A percentile compares a stretch with the other conserved stretches of the same genome.
Evolutionary conservation across 345 rosid genomes (phyloP).

Genomic region (Eucalyptus fibrosa): DNA sequence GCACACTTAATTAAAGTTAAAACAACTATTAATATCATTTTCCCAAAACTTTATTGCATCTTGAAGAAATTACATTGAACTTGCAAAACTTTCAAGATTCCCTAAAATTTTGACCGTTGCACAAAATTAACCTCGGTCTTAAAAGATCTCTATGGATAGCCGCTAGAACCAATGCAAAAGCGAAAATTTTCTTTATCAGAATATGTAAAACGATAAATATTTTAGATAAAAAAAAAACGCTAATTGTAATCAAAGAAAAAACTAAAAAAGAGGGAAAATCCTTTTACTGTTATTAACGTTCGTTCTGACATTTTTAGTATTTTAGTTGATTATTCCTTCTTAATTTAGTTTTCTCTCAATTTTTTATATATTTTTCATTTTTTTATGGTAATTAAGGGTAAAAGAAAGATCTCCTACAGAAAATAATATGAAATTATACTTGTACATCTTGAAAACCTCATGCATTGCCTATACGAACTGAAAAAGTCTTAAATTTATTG

Average conservation of each 20-base stretch:
- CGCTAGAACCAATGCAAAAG: not conserved
- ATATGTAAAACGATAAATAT: not conserved
- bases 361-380: not conserved
- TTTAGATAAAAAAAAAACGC: not conserved
- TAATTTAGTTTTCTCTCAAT: not conserved
- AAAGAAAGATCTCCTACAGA: not conserved
- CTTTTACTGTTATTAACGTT: not conserved
- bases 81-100: not conserved
- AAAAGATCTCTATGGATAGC: not conserved
- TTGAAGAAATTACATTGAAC: not conserved
- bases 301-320: not conserved
- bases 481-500: too few relatives aligned
- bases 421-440: not conserved
- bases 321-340: not conserved
- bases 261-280: not conserved
- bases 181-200: not conserved
- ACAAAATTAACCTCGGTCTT: not conserved
- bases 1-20: rapidly evolving
- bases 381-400: not conserved
- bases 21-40: not conserved
- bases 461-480: not conserved
- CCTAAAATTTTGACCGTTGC: not conserved
- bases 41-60: not conserved
- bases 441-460: not conserved
- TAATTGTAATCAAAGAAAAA: not conserved